Base-by-base conservation (phyloP, 2,329 filamentous ascomycete genomes). In the Talaromyces sp. region DNA sequence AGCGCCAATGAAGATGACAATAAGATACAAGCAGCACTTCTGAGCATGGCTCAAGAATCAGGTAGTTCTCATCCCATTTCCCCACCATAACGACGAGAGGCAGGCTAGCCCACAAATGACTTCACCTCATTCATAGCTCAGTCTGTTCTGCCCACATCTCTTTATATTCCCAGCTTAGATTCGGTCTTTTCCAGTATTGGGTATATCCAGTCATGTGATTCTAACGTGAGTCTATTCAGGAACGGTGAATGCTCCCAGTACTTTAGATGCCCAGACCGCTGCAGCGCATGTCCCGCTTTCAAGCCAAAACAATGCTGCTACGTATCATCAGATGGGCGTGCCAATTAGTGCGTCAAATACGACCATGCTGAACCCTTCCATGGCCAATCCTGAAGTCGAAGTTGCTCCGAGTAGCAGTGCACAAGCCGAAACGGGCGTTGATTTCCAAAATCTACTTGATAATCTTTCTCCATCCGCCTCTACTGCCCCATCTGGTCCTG, bases 401-500 rank as follows among this genome's bases (percentile, higher is more conserved):
- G 69, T 58, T 53, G 69, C 66, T 11, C 47, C 68, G 61, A 67
- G 67, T 59, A 54, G 53, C 25, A 64, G 54, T 49, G 58, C 38
- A 53, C 65, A 68, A 66, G 69, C 69, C 65, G 74, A 77, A 68
- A 73, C 72, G 63, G 81, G 79, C 67, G 78, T 83, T 71, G 79
- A 82, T 71, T 81, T 80, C 70, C 80, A 83, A 72, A 79, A 76
- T 64, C 72, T 83, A 64, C 77, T 83, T 71, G 80, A 82, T 75
- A 82, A 81, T 70, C 76, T 82, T 43, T 76, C 79, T 66, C 75
- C 77, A 56, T 75, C 75, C 34, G 69, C 70, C 51, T 69, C 73
- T 45, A 68, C 70, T 63, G 72, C 71, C 68, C 69, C 71, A 34
- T 69, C 71, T 66, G 68, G 69, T 60, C 71, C 70, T 68, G 61